A percentile compares a stretch with the other conserved stretches of the same genome.
phyloP scores from a whole-genome alignment of 139 green algal species.

The Diplosphaera chodatii region DNA sequence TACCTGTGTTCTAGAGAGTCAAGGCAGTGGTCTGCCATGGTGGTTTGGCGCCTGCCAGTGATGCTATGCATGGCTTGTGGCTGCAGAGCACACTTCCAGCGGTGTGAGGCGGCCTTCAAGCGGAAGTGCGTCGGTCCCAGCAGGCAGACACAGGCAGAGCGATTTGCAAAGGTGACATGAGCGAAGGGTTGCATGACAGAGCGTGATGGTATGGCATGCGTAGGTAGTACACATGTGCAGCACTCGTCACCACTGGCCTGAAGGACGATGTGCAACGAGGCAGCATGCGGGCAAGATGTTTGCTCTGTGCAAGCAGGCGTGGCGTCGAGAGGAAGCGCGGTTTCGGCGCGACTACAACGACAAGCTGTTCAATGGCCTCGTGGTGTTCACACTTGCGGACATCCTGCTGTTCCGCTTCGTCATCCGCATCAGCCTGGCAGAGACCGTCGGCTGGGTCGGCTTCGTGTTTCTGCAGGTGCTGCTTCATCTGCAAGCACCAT shows the following conservation, averaged over 20 bases:
- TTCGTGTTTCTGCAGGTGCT: conserved; percentile 74
- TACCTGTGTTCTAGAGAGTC: no score
- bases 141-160: conserved; percentile 3
- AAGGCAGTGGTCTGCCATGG: no score
- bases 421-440: conserved; percentile 38
- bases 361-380: conserved; percentile 62
- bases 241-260: no score
- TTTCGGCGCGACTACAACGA: conserved; percentile 83
- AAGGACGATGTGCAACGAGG: no score
- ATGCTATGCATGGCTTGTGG: no score
- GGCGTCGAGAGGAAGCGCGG: conserved; percentile 34
- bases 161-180: neutral
- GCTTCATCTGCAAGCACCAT: no score
- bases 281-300: no score
- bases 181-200: no score
- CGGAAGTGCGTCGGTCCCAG: conserved; percentile 34
- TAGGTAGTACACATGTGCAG: no score
- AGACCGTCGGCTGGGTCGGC: conserved; percentile 52
- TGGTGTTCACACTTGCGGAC: conserved; percentile 40
- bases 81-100: conserved; percentile 24
- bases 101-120: conserved; percentile 45
- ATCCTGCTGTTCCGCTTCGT: conserved; percentile 64
- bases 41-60: no score
- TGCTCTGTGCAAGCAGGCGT: conserved; percentile 29
- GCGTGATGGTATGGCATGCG: no score